Percentiles rank a stretch among this genome's conserved stretches.
Evolutionary conservation across 208 protist genomes (phyloP).

Genomic region (Trypanosoma cruzi): DNA sequence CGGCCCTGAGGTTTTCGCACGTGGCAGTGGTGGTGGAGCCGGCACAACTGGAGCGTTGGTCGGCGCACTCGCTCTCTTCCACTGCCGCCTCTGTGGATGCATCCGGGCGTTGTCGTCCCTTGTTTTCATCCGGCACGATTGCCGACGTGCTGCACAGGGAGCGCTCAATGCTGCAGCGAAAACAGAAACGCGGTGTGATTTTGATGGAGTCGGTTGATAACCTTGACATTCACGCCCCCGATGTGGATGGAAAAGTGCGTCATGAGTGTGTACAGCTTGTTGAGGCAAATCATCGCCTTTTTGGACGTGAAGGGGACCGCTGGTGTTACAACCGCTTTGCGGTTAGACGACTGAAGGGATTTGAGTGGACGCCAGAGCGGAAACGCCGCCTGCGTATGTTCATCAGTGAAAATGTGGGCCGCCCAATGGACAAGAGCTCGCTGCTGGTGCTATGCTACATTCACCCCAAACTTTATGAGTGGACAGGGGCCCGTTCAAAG

Average conservation of each 20-base stretch:
- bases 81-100: neutral
- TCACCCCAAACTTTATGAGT: slow-evolving; percentile 42
- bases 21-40: slow-evolving; percentile 83
- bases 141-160: slow-evolving; percentile 36
- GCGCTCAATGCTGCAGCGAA: slow-evolving; percentile 25
- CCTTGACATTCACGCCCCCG: slow-evolving; percentile 51
- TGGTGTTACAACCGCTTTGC: slow-evolving; percentile 67
- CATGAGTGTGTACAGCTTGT: slow-evolving; percentile 67
- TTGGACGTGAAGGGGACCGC: slow-evolving; percentile 28
- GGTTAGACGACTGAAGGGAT: slow-evolving; percentile 58
- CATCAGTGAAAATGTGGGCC: slow-evolving; percentile 30
- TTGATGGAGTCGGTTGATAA: slow-evolving; percentile 86
- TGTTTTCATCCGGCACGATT: slow-evolving; percentile 21
- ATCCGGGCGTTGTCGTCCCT: neutral
- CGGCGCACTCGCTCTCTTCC: slow-evolving; percentile 8
- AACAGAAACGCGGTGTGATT: slow-evolving; percentile 48
- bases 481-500: slow-evolving; percentile 24
- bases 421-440: slow-evolving; percentile 35
- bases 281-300: slow-evolving; percentile 51
- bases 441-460: slow-evolving; percentile 54
- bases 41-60: slow-evolving; percentile 38
- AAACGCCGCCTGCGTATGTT: slow-evolving; percentile 19
- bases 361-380: slow-evolving; percentile 33
- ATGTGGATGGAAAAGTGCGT: slow-evolving; percentile 51
- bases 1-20: slow-evolving; percentile 79